A percentile compares a stretch with the other conserved stretches of the same genome.
Conservation (phyloP, 306 rosid species). For the Ammopiptanthus mongolicus region DNA sequence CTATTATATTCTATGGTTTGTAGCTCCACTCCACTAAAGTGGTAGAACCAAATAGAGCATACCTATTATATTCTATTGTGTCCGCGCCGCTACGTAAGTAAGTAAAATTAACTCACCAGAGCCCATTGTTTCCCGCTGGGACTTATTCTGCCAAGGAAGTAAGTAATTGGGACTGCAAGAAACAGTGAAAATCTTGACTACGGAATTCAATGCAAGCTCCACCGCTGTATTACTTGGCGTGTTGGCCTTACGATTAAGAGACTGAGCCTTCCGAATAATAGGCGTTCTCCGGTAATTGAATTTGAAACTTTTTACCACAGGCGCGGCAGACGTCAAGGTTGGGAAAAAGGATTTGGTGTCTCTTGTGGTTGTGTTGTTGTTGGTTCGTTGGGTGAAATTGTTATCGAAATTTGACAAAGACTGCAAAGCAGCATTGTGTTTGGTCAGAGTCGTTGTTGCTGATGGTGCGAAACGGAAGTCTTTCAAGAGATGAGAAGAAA, state of each 20-base stretch:
- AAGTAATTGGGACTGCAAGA: conserved; percentile 75
- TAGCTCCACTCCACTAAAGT: no score
- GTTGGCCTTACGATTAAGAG: neutral
- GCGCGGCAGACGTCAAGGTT: neutral
- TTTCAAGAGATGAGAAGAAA: conserved; percentile 14
- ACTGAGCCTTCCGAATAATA: neutral
- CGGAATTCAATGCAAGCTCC: conserved; percentile 79
- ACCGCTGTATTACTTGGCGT: conserved; percentile 26
- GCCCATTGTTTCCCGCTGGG: conserved; percentile 86
- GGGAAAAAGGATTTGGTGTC: neutral
- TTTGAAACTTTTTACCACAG: neutral
- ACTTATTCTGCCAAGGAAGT: conserved; percentile 95
- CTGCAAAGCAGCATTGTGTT: neutral
- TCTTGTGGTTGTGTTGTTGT: neutral
- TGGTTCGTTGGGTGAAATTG: neutral
- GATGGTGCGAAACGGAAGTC: conserved; percentile 8
- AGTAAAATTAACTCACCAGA: conserved; percentile 47
- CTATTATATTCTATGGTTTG: no score
- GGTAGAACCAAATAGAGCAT: no score
- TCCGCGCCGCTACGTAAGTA: no score
- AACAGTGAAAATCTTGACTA: conserved; percentile 84
- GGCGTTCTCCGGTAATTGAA: conserved; percentile 5
- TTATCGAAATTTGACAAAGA: neutral
- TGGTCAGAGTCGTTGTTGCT: neutral
- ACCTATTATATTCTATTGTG: no score